phyloP scores from a whole-genome alignment of 106 monocot genomes.

The Gastrodia elata region DNA sequence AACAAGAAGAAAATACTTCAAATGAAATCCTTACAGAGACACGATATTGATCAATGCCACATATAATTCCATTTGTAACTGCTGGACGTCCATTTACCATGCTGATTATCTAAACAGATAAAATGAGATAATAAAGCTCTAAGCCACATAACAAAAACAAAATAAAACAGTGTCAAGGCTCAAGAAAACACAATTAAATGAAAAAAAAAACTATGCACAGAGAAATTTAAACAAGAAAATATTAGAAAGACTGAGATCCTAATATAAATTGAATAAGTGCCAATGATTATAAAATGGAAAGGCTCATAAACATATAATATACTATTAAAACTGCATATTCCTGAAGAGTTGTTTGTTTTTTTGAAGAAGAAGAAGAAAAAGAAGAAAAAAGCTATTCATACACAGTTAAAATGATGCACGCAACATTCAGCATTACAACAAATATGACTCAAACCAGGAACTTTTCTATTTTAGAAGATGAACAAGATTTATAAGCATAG shows the following conservation, averaged over 20 bases:
- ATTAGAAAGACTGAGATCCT: too few species aligned
- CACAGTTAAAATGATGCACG: too few species aligned
- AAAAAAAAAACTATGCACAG: too few species aligned
- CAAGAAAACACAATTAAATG: not conserved
- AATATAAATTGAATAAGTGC: too few species aligned
- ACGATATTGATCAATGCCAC: slow-evolving; percentile 27
- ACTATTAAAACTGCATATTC: not conserved
- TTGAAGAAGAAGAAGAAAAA: too few species aligned
- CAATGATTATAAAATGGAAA: not conserved
- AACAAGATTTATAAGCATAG: not conserved
- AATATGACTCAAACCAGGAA: not conserved
- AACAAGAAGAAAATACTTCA: not conserved
- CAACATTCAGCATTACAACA: not conserved
- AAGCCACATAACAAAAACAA: not conserved
- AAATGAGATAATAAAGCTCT: not conserved
- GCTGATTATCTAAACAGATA: slow-evolving; percentile 61
- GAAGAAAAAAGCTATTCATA: too few species aligned
- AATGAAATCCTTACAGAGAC: slow-evolving; percentile 47
- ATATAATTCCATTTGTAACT: slow-evolving; percentile 70
- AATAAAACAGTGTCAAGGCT: not conserved
- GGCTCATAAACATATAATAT: not conserved
- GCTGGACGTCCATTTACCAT: slow-evolving; percentile 62
- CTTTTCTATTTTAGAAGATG: not conserved
- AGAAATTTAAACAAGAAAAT: too few species aligned
- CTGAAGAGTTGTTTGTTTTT: too few species aligned